A percentile compares a stretch with the other conserved stretches of the same genome.
Conservation (phyloP, 2,329 filamentous ascomycete species). For the Ophiostoma angusticollis region DNA sequence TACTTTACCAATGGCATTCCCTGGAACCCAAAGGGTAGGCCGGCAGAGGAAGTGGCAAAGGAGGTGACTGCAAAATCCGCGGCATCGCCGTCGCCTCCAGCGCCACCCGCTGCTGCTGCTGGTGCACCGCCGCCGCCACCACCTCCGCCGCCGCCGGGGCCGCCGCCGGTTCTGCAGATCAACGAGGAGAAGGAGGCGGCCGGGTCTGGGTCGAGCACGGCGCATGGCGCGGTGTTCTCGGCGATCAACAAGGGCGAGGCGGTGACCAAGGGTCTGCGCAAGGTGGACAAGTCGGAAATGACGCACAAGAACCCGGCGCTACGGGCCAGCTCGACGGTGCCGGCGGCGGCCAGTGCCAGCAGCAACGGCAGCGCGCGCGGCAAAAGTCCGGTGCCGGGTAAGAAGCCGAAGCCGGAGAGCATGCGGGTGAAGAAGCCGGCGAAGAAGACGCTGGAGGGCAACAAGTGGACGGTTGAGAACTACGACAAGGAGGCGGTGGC, state of each 20-base stretch:
- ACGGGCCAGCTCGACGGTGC: slow-evolving; percentile 58
- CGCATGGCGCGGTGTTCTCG: slow-evolving; percentile 79
- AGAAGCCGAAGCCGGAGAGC: slow-evolving; percentile 75
- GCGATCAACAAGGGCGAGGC: slow-evolving; percentile 79
- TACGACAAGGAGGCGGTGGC: slow-evolving; percentile 58
- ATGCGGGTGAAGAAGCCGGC: slow-evolving; percentile 75
- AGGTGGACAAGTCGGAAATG: slow-evolving; percentile 93
- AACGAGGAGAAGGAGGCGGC: slow-evolving; percentile 34
- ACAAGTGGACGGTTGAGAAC: slow-evolving; percentile 95
- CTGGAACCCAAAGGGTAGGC: slow-evolving; percentile 72
- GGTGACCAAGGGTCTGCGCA: slow-evolving; percentile 81
- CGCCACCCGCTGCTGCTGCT: slow-evolving; percentile 37
- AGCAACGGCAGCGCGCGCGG: slow-evolving; percentile 31
- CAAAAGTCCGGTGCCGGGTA: slow-evolving; percentile 79
- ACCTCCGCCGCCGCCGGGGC: slow-evolving; percentile 58
- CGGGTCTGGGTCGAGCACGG: slow-evolving; percentile 32
- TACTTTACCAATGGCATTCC: slow-evolving; percentile 66
- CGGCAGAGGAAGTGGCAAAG: slow-evolving; percentile 53
- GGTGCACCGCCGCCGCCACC: slow-evolving; percentile 45
- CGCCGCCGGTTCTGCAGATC: slow-evolving; percentile 52
- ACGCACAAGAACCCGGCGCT: slow-evolving; percentile 95
- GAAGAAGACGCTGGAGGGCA: slow-evolving; percentile 67
- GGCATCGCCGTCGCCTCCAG: slow-evolving; percentile 28
- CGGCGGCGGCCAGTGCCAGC: slow-evolving; percentile 44
- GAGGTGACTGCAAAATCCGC: slow-evolving; percentile 37